These are phyloP conservation scores for Diaporthe destruens DNA, from an alignment of 2,329 filamentous ascomycete species.

Conservation along the genomic window DNA sequence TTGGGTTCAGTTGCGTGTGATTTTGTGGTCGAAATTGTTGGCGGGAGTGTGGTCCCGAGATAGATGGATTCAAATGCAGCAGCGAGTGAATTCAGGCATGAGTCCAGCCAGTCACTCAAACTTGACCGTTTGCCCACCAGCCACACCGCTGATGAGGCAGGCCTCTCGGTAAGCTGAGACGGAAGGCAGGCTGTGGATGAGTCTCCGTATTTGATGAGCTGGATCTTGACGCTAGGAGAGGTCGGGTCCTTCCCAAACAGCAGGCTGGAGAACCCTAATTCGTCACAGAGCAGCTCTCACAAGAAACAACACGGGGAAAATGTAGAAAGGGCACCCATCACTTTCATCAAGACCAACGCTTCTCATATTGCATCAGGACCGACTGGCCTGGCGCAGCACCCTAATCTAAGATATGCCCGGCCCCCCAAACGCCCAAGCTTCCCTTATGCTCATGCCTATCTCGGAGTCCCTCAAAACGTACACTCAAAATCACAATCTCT, in stretches of 20 bases:
- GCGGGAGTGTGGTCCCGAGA: background rate
- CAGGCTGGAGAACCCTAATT: background rate
- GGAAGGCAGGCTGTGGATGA: background rate
- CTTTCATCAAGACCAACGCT: conserved; percentile 8
- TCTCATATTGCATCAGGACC: conserved; percentile 29
- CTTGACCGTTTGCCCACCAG: background rate
- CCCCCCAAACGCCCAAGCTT: conserved; percentile 18
- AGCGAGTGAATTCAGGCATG: background rate
- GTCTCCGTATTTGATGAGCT: background rate
- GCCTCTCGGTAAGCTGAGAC: background rate
- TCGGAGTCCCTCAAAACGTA: background rate
- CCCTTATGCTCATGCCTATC: background rate
- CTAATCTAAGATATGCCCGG: conserved; percentile 2
- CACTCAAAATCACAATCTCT: background rate
- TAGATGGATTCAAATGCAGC: background rate
- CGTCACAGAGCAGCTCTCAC: too few species aligned
- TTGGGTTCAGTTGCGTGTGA: background rate
- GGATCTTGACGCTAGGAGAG: background rate
- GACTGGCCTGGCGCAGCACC: background rate
- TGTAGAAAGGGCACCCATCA: background rate
- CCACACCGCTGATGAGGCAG: background rate
- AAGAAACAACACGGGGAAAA: background rate
- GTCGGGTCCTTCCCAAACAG: background rate
- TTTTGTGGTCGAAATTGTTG: background rate
- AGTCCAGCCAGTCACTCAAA: background rate